Conservation (phyloP, 495 filamentous ascomycete species). For the Daldinia vernicosa region DNA sequence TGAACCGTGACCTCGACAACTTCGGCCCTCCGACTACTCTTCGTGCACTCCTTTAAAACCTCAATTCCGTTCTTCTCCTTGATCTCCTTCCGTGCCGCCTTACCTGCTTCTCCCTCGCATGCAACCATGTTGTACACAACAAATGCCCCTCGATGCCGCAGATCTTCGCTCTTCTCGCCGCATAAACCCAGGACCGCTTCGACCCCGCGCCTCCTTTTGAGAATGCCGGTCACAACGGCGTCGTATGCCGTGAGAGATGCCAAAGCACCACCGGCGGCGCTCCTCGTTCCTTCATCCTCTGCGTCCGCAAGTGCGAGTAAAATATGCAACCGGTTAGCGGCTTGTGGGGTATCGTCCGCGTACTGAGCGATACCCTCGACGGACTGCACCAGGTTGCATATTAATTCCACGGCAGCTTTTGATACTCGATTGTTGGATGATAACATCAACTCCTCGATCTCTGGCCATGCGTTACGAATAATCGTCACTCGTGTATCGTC, state of each 20-base stretch:
- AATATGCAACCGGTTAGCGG: conserved; percentile 78
- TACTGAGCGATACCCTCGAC: conserved; percentile 79
- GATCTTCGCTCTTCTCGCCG: conserved; percentile 74
- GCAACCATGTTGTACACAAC: conserved; percentile 71
- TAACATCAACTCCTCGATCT: conserved; percentile 83
- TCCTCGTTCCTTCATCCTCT: conserved; percentile 79
- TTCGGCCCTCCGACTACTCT: conserved; percentile 68
- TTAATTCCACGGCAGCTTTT: conserved; percentile 84
- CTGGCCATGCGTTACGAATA: conserved; percentile 73
- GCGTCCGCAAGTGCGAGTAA: conserved; percentile 87
- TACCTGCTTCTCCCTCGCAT: conserved; percentile 61
- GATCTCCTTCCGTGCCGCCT: conserved; percentile 57
- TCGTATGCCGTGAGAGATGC: conserved; percentile 85
- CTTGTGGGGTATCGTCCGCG: conserved; percentile 72
- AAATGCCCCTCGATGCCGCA: conserved; percentile 81
- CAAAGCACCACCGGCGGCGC: conserved; percentile 86
- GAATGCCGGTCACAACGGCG: conserved; percentile 70
- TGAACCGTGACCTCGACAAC: conserved; percentile 72
- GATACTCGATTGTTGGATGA: conserved; percentile 78
- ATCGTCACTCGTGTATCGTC: conserved; percentile 75
- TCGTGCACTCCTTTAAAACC: conserved; percentile 68
- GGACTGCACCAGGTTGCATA: conserved; percentile 89
- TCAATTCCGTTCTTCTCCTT: conserved; percentile 64
- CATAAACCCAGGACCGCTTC: conserved; percentile 77
- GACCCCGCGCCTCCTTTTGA: conserved; percentile 73